phyloP scores from a whole-genome alignment of 2,329 filamentous ascomycete genomes.

The Botrytis aclada region DNA sequence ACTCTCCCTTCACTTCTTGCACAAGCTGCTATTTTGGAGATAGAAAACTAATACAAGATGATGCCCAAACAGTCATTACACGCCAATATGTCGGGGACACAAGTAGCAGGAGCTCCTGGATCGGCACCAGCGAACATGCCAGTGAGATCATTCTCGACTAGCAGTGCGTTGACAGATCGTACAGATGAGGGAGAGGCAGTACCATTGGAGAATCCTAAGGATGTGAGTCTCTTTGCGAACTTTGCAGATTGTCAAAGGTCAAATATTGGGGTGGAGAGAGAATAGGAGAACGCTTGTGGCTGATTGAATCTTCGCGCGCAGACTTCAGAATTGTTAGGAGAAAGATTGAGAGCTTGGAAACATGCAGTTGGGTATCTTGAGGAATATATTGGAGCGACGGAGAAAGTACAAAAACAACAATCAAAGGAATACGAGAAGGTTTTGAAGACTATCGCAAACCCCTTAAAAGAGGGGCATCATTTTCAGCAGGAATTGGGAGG shows the following conservation, averaged over 20 bases:
- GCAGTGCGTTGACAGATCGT: slow-evolving; percentile 29
- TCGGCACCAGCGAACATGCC: slow-evolving; percentile 33
- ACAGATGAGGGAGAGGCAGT: slow-evolving; percentile 35
- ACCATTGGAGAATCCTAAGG: slow-evolving; percentile 32
- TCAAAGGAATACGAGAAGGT: slow-evolving; percentile 95
- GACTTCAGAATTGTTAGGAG: slow-evolving; percentile 77
- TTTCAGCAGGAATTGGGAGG: slow-evolving; percentile 90
- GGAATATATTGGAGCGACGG: slow-evolving; percentile 80
- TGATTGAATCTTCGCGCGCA: slow-evolving; percentile 37
- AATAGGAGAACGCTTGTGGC: not conserved
- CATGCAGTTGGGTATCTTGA: slow-evolving; percentile 89
- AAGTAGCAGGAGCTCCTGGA: slow-evolving; percentile 29
- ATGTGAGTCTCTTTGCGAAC: slow-evolving; percentile 30
- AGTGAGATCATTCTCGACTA: slow-evolving; percentile 29
- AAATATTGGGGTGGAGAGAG: not conserved
- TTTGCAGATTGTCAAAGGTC: not conserved
- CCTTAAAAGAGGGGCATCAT: slow-evolving; percentile 85
- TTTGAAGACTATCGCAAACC: slow-evolving; percentile 85
- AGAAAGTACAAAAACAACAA: slow-evolving; percentile 80
- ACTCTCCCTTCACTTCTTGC: not conserved
- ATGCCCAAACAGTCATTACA: slow-evolving; percentile 29
- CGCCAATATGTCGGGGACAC: slow-evolving; percentile 30
- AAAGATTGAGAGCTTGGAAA: slow-evolving; percentile 93
- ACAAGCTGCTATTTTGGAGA: not conserved
- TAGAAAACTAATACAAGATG: slow-evolving; percentile 22